phyloP scores from a whole-genome alignment of 805 yeast genomes.

The Ogataea ramenticola region DNA sequence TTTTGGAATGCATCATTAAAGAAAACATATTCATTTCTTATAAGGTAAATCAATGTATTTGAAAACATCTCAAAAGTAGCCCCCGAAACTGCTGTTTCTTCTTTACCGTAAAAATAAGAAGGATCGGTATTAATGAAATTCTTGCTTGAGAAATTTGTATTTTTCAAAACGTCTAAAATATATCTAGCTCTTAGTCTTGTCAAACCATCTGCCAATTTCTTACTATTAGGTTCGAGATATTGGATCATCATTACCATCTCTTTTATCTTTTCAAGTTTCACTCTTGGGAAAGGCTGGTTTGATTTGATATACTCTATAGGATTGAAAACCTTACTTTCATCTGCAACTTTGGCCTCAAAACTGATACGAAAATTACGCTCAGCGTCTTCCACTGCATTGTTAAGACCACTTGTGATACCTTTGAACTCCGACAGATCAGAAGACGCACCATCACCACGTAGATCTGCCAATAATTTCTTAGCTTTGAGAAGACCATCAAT shows the following conservation, averaged over 20 bases:
- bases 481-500: slow-evolving; percentile 28
- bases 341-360: slow-evolving; percentile 38
- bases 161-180: slow-evolving; percentile 34
- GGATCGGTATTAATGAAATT: slow-evolving; percentile 18
- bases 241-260: slow-evolving; percentile 29
- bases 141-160: slow-evolving; percentile 32
- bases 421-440: slow-evolving; percentile 43
- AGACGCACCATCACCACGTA: slow-evolving; percentile 18
- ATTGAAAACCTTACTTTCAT: slow-evolving; percentile 34
- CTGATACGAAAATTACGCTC: slow-evolving; percentile 46
- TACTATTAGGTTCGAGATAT: slow-evolving; percentile 33
- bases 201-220: slow-evolving; percentile 27
- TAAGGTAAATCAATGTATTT: slow-evolving; percentile 40
- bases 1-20: slow-evolving; percentile 24
- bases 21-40: slow-evolving; percentile 44
- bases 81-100: neutral
- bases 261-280: slow-evolving; percentile 28
- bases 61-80: slow-evolving; percentile 35
- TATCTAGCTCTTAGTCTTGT: slow-evolving; percentile 34
- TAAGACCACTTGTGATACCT: slow-evolving; percentile 59
- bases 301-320: slow-evolving; percentile 31
- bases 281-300: slow-evolving; percentile 33
- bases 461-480: slow-evolving; percentile 37
- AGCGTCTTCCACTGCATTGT: slow-evolving; percentile 46
- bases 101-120: slow-evolving; percentile 23